These are phyloP conservation scores for Fusarium sp. DNA, from an alignment of 2,329 filamentous ascomycete species.

Conservation along the genomic window DNA sequence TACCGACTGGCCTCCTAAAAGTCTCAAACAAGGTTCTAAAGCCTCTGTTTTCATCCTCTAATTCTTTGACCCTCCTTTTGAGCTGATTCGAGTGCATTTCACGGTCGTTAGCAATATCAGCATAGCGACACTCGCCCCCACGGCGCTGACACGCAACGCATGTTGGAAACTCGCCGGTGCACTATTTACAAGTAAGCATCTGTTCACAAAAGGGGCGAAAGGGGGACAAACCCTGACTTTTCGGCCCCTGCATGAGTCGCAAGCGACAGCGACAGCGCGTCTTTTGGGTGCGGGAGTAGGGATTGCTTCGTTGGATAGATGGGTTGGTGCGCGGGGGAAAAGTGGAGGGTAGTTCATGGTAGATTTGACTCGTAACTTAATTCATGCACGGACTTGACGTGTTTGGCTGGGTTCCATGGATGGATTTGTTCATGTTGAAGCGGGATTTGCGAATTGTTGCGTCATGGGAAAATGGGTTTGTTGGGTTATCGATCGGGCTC, in stretches of 20 bases:
- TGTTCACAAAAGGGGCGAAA: accelerated
- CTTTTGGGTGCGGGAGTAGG: neutral
- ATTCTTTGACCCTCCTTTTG: neutral
- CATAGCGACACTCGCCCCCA: neutral
- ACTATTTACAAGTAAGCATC: neutral
- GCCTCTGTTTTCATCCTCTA: neutral
- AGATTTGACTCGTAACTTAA: neutral
- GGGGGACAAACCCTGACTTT: neutral
- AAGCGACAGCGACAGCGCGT: neutral
- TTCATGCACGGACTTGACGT: neutral
- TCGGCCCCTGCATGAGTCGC: neutral
- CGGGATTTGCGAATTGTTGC: no score
- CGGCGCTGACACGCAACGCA: neutral
- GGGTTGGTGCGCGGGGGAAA: neutral
- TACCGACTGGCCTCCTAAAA: accelerated
- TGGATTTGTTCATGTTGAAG: neutral
- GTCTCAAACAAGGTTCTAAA: neutral
- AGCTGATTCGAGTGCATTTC: neutral
- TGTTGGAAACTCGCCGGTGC: neutral
- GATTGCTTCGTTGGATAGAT: accelerated
- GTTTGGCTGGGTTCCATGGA: neutral
- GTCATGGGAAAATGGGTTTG: neutral
- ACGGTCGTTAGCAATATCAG: neutral
- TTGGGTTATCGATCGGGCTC: neutral
- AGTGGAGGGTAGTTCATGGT: neutral